Conservation (phyloP, 2,329 filamentous ascomycete species). For the Sporothrix phasma region DNA sequence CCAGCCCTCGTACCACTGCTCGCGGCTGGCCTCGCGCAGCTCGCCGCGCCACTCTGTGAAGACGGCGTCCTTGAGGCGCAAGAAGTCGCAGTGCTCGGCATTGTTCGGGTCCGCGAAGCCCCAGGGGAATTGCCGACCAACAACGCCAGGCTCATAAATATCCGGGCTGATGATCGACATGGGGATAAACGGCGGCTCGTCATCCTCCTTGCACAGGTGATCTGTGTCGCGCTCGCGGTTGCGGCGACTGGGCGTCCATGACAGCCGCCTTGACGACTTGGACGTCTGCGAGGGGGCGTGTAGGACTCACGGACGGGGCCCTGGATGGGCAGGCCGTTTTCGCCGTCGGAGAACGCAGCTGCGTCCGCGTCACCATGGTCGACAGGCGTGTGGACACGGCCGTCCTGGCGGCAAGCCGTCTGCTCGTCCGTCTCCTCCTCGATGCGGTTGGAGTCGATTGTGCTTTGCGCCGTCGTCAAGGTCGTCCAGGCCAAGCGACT, state of each 20-base stretch:
- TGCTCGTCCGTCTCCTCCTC: conserved; percentile 46
- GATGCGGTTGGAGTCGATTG: conserved; percentile 43
- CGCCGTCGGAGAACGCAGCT: conserved; percentile 23
- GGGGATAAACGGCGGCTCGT: conserved; percentile 62
- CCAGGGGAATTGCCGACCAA: conserved; percentile 91
- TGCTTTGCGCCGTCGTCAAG: conserved; percentile 43
- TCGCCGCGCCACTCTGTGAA: conserved; percentile 91
- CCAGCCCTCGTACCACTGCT: conserved; percentile 95
- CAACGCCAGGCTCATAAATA: conserved; percentile 66
- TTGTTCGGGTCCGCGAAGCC: conserved; percentile 93
- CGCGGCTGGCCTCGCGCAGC: conserved; percentile 78
- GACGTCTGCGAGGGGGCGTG: conserved; percentile 20
- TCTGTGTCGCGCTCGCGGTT: conserved; percentile 41
- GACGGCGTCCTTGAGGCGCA: conserved; percentile 78
- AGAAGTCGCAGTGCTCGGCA: conserved; percentile 85
- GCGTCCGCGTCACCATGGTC: conserved; percentile 22
- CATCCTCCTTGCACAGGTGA: conserved; percentile 36
- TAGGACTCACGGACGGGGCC: conserved; percentile 17
- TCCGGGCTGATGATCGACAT: conserved; percentile 93
- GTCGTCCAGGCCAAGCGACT: conserved; percentile 73
- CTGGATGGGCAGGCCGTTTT: conserved; percentile 25
- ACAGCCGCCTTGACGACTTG: conserved; percentile 35
- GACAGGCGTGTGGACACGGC: conserved; percentile 5
- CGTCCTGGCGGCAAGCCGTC: conserved; percentile 15
- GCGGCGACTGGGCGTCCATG: conserved; percentile 36